Conservation (phyloP, 352 stramenopile species). For the Aphanomyces cochlioides region DNA sequence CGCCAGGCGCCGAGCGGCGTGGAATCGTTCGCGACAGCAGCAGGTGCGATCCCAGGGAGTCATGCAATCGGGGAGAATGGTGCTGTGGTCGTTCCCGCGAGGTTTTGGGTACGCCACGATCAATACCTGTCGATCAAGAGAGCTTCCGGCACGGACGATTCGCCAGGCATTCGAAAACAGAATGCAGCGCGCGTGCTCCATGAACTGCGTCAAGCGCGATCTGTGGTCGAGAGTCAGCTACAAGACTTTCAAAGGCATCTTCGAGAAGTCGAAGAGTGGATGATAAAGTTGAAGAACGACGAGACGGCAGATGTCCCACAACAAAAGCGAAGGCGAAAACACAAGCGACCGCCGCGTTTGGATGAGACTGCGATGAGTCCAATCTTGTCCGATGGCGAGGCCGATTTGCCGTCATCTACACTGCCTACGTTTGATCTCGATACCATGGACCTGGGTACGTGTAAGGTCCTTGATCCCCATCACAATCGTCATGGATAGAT, state of each 20-base stretch:
- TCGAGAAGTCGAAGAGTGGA: slow-evolving; percentile 22
- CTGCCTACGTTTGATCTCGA: slow-evolving; percentile 16
- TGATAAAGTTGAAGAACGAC: background rate
- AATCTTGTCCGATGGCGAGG: background rate
- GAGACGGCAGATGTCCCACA: background rate
- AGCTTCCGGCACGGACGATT: background rate
- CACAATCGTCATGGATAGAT: background rate
- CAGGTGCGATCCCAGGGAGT: no score
- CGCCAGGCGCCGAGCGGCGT: slow-evolving; percentile 10
- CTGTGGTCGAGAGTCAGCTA: slow-evolving; percentile 17
- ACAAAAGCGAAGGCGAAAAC: background rate
- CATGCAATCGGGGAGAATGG: background rate
- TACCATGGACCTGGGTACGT: slow-evolving; percentile 17
- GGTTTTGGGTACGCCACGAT: slow-evolving; percentile 24
- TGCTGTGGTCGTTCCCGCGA: background rate
- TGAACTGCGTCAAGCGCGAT: slow-evolving; percentile 14
- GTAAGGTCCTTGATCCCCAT: background rate
- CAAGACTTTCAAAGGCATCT: slow-evolving; percentile 25
- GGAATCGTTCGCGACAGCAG: background rate
- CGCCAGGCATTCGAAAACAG: slow-evolving; percentile 16
- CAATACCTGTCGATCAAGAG: slow-evolving; percentile 23
- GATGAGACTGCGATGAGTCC: background rate
- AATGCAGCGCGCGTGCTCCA: slow-evolving; percentile 24
- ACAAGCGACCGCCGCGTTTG: background rate
- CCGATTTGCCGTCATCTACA: background rate